Base-by-base conservation (phyloP, 2,329 filamentous ascomycete genomes). In the Aspergillus sp. region DNA sequence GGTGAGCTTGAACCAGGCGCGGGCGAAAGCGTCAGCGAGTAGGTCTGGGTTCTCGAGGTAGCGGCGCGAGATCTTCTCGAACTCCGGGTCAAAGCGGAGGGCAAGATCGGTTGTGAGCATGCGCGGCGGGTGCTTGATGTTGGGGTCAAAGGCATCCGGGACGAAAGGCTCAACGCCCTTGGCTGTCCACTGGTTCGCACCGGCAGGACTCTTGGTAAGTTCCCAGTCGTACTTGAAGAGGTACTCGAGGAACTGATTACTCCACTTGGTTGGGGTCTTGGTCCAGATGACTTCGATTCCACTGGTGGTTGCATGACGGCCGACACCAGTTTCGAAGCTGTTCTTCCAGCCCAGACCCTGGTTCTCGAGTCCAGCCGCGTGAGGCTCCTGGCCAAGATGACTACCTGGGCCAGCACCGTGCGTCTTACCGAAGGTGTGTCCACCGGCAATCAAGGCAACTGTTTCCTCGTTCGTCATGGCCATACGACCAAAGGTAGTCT, bases 401-500 rank as follows among this genome's bases (percentile, higher is more conserved):
- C 83, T 81, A 17, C 81, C 76, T 15, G 85, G 78, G 56, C 77
- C 89, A 32, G 89, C 89, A 66, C 89, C 89, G 74, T 93, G 89
- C 0, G 89, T 90, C 83, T 93, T 93, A 67, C 89, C 89, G 66
- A 93, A 90, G 24, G 85, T 82, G 80, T 93, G 89, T 39, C 89
- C 89, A 69, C 89, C 89, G 39, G 87, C 87, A 70, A 93, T 92
- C 45, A 93, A 78, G 13, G 89, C 89, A 53, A 90, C 89, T 0
- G 89, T 93, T 80, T 93, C 89, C 75, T 90, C 86, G 70, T 92
- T 88, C 70, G 90, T 85, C 89, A 93, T 92, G 60, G 86, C 89
- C 89, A 93, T 92, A 72, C 89, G 88, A 62, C 81, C 81, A 65
- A 92, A 93, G 17, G 89, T 90, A 57, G 80, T 82, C 62, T 88